Base-by-base conservation (phyloP, 2,329 filamentous ascomycete genomes). In the Penicillium oxalicum region DNA sequence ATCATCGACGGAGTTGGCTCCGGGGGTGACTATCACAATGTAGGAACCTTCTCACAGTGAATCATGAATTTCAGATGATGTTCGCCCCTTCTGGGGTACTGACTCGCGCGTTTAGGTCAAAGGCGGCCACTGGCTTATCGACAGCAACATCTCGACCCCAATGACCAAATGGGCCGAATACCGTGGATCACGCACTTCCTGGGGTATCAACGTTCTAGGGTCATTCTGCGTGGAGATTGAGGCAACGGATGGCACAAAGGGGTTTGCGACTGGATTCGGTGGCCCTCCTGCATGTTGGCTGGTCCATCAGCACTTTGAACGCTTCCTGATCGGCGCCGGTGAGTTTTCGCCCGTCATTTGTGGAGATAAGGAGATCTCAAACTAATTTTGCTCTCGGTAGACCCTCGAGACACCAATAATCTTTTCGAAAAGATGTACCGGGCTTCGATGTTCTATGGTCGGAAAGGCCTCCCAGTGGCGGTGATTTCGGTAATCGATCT, bases 361-460 rank as follows among this genome's bases (percentile, higher is more conserved):
- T 3, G n/a, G 11, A 27, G 18, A 7, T 11, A 32, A 33, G 29
- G 48, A 32, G 41, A 32, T 34, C 27, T 42, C 49, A 5, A 29
- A 25, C 40, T 41, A 40, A 48, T 35, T 27, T 5, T 11, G 11
- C 34, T 9, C 3, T 11, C 26, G 9, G 38, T 54, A 81, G 91
- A 96, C 68, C 90, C 90, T 9, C 80, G 91, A 60, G 89, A 96
- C 65, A 94, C 88, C 45, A 95, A 95, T 71, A 80, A 91, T 54
- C 76, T 96, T 28, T 96, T 94, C 66, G 91, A 96, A 75, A 89
- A 94, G 69, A 95, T 96, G 91, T 96, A 95, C 76, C 84, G 90
- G 51, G 87, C 80, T 2, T 94, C 89, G 58, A 94, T 95, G 88
- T 96, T 95, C 76, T 96, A 96, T 65, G 91, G 91, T 53, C 85